A percentile compares a stretch with the other conserved stretches of the same genome.
Conservation (phyloP, 305 asterid genomes). For the Solanum hybrid region DNA sequence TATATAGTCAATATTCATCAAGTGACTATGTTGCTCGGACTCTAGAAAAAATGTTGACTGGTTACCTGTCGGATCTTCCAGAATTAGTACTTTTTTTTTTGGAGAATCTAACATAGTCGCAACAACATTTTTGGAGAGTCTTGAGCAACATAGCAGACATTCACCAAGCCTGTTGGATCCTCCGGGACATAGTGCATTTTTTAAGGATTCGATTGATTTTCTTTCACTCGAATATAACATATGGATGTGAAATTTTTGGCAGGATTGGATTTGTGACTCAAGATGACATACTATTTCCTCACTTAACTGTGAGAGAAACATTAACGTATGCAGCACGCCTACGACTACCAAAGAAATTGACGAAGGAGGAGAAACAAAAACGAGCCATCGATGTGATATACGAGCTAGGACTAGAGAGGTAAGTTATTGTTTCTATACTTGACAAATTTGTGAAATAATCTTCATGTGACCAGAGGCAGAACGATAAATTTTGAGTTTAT, state of each 20-base stretch:
- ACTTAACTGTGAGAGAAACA: conserved; percentile 89
- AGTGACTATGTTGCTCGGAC: neutral
- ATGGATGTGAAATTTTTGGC: conserved; percentile 4
- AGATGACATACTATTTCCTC: conserved; percentile 92
- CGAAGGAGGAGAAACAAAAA: conserved; percentile 64
- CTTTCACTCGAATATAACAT: neutral
- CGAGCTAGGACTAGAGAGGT: conserved; percentile 89
- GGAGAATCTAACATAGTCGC: neutral
- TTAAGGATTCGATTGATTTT: neutral
- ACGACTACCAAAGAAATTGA: conserved; percentile 57
- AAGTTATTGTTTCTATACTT: neutral
- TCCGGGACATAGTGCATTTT: neutral
- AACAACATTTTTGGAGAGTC: neutral
- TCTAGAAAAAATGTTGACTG: neutral
- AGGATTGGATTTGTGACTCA: conserved; percentile 98
- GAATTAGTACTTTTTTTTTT: neutral
- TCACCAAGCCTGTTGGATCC: neutral
- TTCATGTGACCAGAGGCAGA: neutral
- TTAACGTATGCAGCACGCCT: conserved; percentile 76
- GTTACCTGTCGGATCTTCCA: neutral
- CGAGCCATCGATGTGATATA: conserved; percentile 70
- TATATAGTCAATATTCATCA: neutral
- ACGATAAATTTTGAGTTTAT: neutral
- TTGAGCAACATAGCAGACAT: neutral
- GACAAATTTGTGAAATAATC: neutral